These are phyloP conservation scores for Thielaviopsis musarum DNA, from an alignment of 2,329 filamentous ascomycete genomes.

Conservation along the genomic window DNA sequence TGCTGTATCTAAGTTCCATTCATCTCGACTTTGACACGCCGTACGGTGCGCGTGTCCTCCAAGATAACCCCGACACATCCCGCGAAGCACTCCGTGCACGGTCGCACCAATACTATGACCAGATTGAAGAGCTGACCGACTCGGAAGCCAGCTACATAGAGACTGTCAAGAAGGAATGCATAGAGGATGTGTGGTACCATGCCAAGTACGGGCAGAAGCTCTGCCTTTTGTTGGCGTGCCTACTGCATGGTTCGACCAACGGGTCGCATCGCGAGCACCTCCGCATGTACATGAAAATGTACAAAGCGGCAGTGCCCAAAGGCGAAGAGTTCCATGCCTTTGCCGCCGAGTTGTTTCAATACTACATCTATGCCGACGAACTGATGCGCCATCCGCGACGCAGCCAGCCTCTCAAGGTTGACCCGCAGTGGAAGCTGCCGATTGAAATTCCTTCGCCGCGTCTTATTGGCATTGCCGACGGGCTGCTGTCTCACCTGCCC, in stretches of 20 bases:
- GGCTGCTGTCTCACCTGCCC: conserved; percentile 61
- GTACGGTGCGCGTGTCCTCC: conserved; percentile 36
- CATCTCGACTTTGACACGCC: conserved; percentile 48
- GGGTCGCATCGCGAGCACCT: conserved; percentile 72
- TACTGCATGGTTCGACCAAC: conserved; percentile 36
- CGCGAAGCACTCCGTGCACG: conserved; percentile 30
- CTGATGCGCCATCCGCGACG: conserved; percentile 33
- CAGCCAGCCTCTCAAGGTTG: conserved; percentile 22
- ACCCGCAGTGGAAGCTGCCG: conserved; percentile 26
- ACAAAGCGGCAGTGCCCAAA: conserved; percentile 42
- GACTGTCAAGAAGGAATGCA: background rate
- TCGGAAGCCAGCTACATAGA: conserved; percentile 21
- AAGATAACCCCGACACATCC: conserved; percentile 30
- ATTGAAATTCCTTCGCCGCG: conserved; percentile 29
- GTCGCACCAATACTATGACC: conserved; percentile 37
- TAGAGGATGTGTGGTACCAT: conserved; percentile 20
- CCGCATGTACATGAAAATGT: conserved; percentile 54
- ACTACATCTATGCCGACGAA: conserved; percentile 55
- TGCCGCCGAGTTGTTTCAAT: conserved; percentile 68
- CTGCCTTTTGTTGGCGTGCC: conserved; percentile 40
- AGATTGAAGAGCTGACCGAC: background rate
- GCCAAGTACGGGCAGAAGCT: conserved; percentile 47
- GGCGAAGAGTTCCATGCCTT: conserved; percentile 48
- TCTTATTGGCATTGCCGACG: conserved; percentile 69
- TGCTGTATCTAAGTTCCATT: conserved; percentile 67